Conservation (phyloP, 1,284 basidiomycete genomes). For the Chalciporus piperatoides region DNA sequence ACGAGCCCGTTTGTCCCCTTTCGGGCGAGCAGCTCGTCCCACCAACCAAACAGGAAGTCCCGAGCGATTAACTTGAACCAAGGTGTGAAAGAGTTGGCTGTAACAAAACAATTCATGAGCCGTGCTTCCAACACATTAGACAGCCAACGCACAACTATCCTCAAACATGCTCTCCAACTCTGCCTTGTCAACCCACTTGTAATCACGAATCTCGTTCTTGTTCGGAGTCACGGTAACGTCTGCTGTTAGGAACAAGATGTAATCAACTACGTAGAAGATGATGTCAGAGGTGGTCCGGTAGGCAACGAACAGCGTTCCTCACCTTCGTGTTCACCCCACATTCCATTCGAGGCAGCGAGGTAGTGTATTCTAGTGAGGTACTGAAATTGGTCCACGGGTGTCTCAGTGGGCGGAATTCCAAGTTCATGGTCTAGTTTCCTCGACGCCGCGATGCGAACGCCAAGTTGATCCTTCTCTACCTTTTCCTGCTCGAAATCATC, state of each 20-base stretch:
- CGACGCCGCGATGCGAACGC: slow-evolving; percentile 86
- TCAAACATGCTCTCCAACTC: slow-evolving; percentile 93
- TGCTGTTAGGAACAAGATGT: slow-evolving; percentile 93
- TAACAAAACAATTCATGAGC: slow-evolving; percentile 10
- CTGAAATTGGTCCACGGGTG: slow-evolving; percentile 84
- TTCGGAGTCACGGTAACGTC: slow-evolving; percentile 87
- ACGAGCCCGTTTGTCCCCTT: slow-evolving; percentile 59
- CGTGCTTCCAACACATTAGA: not conserved
- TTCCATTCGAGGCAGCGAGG: slow-evolving; percentile 86
- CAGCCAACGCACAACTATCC: slow-evolving; percentile 55
- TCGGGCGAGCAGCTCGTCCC: slow-evolving; percentile 81
- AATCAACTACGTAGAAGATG: slow-evolving; percentile 72
- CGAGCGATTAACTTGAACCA: slow-evolving; percentile 99
- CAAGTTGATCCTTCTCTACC: slow-evolving; percentile 76
- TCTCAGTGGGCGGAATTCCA: slow-evolving; percentile 80
- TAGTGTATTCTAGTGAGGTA: slow-evolving; percentile 98
- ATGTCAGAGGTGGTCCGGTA: slow-evolving; percentile 6
- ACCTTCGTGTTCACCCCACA: slow-evolving; percentile 99
- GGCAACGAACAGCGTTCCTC: slow-evolving; percentile 21
- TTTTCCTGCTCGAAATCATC: slow-evolving; percentile 86
- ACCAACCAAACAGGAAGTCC: slow-evolving; percentile 98
- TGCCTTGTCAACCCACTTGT: slow-evolving; percentile 87
- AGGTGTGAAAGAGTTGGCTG: slow-evolving; percentile 90
- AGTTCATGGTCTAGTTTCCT: slow-evolving; percentile 97
- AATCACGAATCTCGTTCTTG: slow-evolving; percentile 87